A percentile compares a stretch with the other conserved stretches of the same genome.
Conservation (phyloP, 345 rosid species). For the Rhodomyrtus tomentosa region DNA sequence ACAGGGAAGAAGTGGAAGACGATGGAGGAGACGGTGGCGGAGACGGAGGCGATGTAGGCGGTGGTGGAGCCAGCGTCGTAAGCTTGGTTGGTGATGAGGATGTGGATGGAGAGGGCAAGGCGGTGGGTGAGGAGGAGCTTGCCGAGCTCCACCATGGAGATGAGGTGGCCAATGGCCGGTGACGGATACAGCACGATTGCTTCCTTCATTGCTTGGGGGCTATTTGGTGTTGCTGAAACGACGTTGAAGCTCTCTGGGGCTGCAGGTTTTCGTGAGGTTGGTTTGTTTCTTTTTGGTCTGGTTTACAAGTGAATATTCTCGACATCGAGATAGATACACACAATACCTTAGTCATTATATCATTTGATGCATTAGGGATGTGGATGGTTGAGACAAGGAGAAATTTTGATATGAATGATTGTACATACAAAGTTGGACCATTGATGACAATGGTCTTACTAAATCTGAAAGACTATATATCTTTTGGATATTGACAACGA, state of each 20-base stretch:
- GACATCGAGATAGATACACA: neutral
- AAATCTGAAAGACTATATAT: too few species aligned
- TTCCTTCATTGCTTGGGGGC: slow-evolving; percentile 12
- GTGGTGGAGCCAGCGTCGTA: slow-evolving; percentile 27
- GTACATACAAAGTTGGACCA: neutral
- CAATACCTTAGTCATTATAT: too few species aligned
- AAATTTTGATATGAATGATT: too few species aligned
- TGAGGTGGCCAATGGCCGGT: slow-evolving; percentile 55
- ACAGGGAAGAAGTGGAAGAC: slow-evolving; percentile 34
- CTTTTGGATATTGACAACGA: neutral
- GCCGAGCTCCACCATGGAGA: slow-evolving; percentile 64
- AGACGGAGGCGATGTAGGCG: slow-evolving; percentile 19
- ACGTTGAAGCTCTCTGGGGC: neutral
- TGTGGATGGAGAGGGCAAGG: slow-evolving; percentile 44
- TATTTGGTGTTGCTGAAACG: neutral
- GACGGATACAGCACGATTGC: slow-evolving; percentile 55
- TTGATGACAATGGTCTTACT: too few species aligned
- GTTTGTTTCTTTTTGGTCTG: neutral
- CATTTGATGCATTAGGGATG: neutral
- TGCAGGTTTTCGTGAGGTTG: neutral
- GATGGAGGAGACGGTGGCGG: slow-evolving; percentile 27
- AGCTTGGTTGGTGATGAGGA: slow-evolving; percentile 33
- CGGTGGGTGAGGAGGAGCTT: slow-evolving; percentile 29
- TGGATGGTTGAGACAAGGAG: neutral
- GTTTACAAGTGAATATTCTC: neutral